Conservation (phyloP, 305 asterid species). For the Rubia peregrina region DNA sequence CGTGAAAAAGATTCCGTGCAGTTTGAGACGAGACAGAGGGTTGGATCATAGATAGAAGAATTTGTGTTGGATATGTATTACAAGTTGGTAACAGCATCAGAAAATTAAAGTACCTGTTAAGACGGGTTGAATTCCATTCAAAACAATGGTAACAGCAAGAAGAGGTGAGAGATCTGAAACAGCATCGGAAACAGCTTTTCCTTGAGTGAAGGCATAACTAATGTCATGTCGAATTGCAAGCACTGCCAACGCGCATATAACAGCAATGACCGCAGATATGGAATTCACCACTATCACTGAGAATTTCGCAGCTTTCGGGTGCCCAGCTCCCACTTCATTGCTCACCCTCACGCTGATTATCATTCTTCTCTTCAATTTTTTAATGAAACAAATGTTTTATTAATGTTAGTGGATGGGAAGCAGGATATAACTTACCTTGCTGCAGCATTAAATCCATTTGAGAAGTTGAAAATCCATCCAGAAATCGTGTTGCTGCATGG, state of each 20-base stretch:
- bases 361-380: background rate
- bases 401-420: background rate
- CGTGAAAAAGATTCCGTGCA: too few relatives aligned
- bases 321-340: conserved; percentile 7
- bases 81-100: too few relatives aligned
- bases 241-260: conserved; percentile 7
- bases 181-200: conserved; percentile 19
- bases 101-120: conserved; percentile 13
- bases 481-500: conserved; percentile 19
- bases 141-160: conserved; percentile 18
- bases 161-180: conserved; percentile 21
- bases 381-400: background rate
- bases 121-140: conserved; percentile 22
- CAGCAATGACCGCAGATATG: conserved; percentile 2
- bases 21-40: too few relatives aligned
- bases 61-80: too few relatives aligned
- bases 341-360: conserved; percentile 20
- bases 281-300: conserved; percentile 16
- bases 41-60: too few relatives aligned
- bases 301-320: conserved; percentile 8
- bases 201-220: conserved; percentile 23
- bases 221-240: conserved; percentile 9
- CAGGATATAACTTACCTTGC: conserved; percentile 10
- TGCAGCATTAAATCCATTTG: conserved; percentile 23
- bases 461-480: conserved; percentile 22